phyloP scores from a whole-genome alignment of 768 basidiomycete genomes.

The Suillus paluster region DNA sequence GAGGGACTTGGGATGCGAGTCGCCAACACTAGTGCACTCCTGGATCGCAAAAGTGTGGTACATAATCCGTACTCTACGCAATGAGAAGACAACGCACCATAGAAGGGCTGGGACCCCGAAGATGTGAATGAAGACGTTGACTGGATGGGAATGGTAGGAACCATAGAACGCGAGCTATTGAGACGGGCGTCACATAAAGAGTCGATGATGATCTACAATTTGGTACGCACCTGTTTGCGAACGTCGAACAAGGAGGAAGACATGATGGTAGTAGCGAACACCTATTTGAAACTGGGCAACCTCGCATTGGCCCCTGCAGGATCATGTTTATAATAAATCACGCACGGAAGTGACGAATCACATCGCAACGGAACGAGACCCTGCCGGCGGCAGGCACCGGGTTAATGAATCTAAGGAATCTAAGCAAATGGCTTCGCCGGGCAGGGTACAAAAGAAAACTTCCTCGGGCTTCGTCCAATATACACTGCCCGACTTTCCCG shows the following conservation, averaged over 20 bases:
- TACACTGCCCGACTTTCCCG: neutral
- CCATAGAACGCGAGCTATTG: conserved; percentile 88
- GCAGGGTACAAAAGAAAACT: neutral
- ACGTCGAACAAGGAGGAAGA: conserved; percentile 59
- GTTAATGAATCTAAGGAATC: neutral
- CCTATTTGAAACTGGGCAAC: neutral
- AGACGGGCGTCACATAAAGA: conserved; percentile 6
- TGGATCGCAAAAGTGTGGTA: conserved; percentile 29
- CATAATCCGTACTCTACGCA: conserved; percentile 14
- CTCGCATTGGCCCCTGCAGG: neutral
- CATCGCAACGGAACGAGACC: neutral
- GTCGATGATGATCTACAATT: neutral
- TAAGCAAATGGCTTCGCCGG: neutral
- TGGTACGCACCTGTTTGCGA: conserved; percentile 62
- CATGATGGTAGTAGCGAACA: conserved; percentile 28
- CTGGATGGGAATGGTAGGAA: conserved; percentile 84
- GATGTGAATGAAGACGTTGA: conserved; percentile 87
- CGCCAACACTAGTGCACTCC: conserved; percentile 65
- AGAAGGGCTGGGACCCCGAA: conserved; percentile 82
- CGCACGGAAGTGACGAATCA: conserved; percentile 4
- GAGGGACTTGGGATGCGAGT: conserved; percentile 54
- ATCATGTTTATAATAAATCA: neutral
- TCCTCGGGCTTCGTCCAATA: neutral
- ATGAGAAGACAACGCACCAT: conserved; percentile 54
- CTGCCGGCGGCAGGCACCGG: neutral